Evolutionary conservation across 495 filamentous ascomycete species (phyloP).

Genomic region (Beverwykella pulmonaria): DNA sequence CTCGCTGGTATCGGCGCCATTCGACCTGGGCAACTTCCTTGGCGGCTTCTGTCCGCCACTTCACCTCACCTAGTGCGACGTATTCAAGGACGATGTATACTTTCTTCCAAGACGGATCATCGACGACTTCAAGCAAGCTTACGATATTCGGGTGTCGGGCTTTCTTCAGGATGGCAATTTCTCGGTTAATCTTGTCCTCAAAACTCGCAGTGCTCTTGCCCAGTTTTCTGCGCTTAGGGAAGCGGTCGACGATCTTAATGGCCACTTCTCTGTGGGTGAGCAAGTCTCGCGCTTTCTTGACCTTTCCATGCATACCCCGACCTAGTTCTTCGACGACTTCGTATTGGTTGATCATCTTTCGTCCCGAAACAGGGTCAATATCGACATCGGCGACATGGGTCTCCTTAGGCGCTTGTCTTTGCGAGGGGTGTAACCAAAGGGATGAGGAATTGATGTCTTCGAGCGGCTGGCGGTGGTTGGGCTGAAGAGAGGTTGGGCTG

Average conservation of each 20-base stretch:
- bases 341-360: slow-evolving; percentile 96
- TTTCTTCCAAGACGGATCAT: slow-evolving; percentile 92
- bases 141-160: slow-evolving; percentile 95
- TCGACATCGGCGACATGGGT: slow-evolving; percentile 90
- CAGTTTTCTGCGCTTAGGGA: slow-evolving; percentile 87
- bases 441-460: slow-evolving; percentile 46
- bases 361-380: slow-evolving; percentile 79
- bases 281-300: slow-evolving; percentile 68
- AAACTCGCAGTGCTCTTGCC: slow-evolving; percentile 68
- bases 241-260: slow-evolving; percentile 98
- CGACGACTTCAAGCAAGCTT: slow-evolving; percentile 92
- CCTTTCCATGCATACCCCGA: slow-evolving; percentile 75
- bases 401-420: slow-evolving; percentile 49
- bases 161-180: slow-evolving; percentile 98
- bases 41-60: slow-evolving; percentile 84
- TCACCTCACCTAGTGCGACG: slow-evolving; percentile 88
- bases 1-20: slow-evolving; percentile 73
- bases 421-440: slow-evolving; percentile 49
- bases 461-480: slow-evolving; percentile 28
- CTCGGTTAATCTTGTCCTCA: slow-evolving; percentile 92
- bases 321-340: slow-evolving; percentile 95
- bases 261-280: slow-evolving; percentile 59
- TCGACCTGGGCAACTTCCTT: slow-evolving; percentile 81
- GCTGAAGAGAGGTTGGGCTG: slow-evolving; percentile 39
- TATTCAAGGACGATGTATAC: slow-evolving; percentile 97